A percentile compares a stretch with the other conserved stretches of the same genome.
phyloP scores from a whole-genome alignment of 2,329 filamentous ascomycete genomes.

The Fusarium gaditjirri region DNA sequence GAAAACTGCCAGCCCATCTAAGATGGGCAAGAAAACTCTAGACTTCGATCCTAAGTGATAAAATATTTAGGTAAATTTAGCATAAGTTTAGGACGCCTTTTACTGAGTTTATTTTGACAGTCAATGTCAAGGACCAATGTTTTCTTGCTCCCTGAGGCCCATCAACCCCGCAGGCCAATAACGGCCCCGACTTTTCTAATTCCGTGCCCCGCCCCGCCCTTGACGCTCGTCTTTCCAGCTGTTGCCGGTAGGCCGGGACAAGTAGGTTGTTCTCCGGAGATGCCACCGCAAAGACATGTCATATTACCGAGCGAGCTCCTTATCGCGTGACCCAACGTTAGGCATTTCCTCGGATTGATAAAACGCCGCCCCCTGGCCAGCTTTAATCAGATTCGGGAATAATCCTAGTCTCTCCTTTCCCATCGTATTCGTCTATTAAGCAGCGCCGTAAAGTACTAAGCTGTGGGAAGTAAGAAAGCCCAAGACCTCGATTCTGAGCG shows the following conservation, averaged over 20 bases:
- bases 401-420: background rate
- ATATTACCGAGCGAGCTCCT: background rate
- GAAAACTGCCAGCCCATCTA: slow-evolving; percentile 12
- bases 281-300: background rate
- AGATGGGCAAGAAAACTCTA: too few species aligned
- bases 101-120: too few species aligned
- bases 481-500: too few species aligned
- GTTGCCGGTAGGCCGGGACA: slow-evolving; percentile 24
- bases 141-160: too few species aligned
- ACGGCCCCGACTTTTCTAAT: slow-evolving; percentile 45
- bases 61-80: too few species aligned
- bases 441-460: too few species aligned
- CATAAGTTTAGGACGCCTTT: too few species aligned
- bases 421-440: slow-evolving; percentile 4
- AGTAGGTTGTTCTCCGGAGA: slow-evolving; percentile 27
- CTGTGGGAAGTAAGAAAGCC: too few species aligned
- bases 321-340: background rate
- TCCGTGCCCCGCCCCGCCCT: slow-evolving; percentile 5
- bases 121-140: too few species aligned
- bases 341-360: slow-evolving; percentile 25
- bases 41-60: too few species aligned
- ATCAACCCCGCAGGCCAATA: slow-evolving; percentile 39
- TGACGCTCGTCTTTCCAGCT: slow-evolving; percentile 28
- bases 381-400: background rate
- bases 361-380: background rate